Percentiles rank a stretch among this genome's conserved stretches.
Conservation (phyloP, 257 asterid species). For the Rehmannia glutinosa region DNA sequence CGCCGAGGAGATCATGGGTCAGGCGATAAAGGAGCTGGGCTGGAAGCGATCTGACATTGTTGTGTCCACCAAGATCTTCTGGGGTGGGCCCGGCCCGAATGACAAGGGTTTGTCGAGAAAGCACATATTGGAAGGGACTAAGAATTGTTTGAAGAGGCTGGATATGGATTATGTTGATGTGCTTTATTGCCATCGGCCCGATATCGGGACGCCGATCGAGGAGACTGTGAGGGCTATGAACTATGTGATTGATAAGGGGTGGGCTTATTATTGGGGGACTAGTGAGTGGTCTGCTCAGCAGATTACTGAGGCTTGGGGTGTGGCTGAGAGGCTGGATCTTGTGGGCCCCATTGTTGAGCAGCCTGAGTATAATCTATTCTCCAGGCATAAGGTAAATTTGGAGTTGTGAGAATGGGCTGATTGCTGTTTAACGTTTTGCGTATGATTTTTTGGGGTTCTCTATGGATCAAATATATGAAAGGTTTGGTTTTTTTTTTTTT, state of each 20-base stretch:
- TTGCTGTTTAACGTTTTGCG: background rate
- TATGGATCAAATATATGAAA: too few species aligned
- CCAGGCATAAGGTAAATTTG: slow-evolving; percentile 76
- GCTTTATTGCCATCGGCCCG: slow-evolving; percentile 85
- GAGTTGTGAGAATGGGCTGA: background rate
- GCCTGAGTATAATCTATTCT: slow-evolving; percentile 88
- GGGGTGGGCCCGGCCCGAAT: slow-evolving; percentile 98
- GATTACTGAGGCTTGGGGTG: slow-evolving; percentile 98
- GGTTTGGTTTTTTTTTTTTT: too few species aligned
- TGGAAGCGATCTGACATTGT: slow-evolving; percentile 94
- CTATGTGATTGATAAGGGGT: slow-evolving; percentile 88
- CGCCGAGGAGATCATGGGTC: slow-evolving; percentile 99
- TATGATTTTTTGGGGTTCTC: background rate
- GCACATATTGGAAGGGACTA: slow-evolving; percentile 87
- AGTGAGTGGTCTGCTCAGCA: slow-evolving; percentile 99
- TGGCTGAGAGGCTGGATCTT: slow-evolving; percentile 81
- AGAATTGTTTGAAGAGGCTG: slow-evolving; percentile 63
- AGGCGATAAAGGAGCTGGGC: slow-evolving; percentile 90
- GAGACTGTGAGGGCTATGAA: slow-evolving; percentile 98
- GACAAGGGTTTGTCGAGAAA: slow-evolving; percentile 93
- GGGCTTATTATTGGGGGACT: slow-evolving; percentile 99
- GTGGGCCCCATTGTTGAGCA: slow-evolving; percentile 94
- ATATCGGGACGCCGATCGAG: slow-evolving; percentile 74
- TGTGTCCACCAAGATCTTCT: slow-evolving; percentile 89
- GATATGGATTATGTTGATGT: slow-evolving; percentile 93